Percentiles rank a stretch among this genome's conserved stretches.
Evolutionary conservation across 2,329 filamentous ascomycete genomes (phyloP).

Genomic region (Colletotrichum sp.): DNA sequence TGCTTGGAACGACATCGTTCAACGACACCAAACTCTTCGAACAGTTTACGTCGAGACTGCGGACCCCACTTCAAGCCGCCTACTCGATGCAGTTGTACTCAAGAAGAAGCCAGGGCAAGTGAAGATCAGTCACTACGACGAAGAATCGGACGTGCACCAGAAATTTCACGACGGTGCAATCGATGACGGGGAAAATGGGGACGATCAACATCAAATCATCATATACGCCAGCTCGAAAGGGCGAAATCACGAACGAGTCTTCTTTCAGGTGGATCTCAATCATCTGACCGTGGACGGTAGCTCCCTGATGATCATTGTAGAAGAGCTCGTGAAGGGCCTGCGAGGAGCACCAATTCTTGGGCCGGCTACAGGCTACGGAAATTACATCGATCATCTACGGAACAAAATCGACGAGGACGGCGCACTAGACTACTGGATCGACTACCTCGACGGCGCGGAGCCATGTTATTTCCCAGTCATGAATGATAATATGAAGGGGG

Average conservation of each 20-base stretch:
- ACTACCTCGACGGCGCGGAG: constrained; percentile 20
- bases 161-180: neutral
- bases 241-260: no score
- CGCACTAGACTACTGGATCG: constrained; percentile 24
- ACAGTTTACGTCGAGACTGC: constrained; percentile 2
- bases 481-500: neutral
- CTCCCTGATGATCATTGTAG: constrained; percentile 4
- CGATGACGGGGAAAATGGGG: neutral
- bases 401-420: constrained; percentile 6
- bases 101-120: constrained; percentile 1
- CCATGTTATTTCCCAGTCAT: constrained; percentile 24
- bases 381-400: constrained; percentile 23
- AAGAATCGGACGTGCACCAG: neutral
- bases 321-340: neutral
- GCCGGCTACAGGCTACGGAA: constrained; percentile 12
- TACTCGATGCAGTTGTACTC: constrained; percentile 10
- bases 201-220: neutral
- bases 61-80: neutral
- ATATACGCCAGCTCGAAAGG: neutral
- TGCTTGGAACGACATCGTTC: constrained; percentile 7
- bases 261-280: constrained; percentile 6
- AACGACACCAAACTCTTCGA: constrained; percentile 19
- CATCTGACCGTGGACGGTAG: constrained; percentile 11
- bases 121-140: constrained; percentile 8
- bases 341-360: neutral